Percentiles rank a stretch among this genome's conserved stretches.
Evolutionary conservation across 2,329 filamentous ascomycete species (phyloP).

Genomic region (Fusarium sp.): DNA sequence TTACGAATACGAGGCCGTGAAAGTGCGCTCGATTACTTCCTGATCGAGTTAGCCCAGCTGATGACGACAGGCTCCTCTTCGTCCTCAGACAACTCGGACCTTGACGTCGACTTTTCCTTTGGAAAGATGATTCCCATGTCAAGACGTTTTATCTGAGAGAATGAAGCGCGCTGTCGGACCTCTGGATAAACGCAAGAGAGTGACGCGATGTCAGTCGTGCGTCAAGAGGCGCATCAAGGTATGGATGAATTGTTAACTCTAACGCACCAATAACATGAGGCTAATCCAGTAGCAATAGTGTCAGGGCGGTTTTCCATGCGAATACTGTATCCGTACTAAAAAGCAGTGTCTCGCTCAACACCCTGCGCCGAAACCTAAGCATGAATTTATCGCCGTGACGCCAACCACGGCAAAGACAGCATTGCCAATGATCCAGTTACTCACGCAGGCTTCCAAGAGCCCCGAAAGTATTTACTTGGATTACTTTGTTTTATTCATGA

Average conservation of each 20-base stretch:
- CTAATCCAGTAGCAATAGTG: conserved; percentile 28
- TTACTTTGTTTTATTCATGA: conserved; percentile 33
- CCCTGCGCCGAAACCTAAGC: fast-evolving
- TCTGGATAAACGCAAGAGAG: conserved; percentile 41
- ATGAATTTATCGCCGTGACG: conserved; percentile 25
- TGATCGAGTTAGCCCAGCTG: background rate
- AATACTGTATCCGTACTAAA: conserved; percentile 41
- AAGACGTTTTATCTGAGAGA: background rate
- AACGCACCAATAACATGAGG: fast-evolving
- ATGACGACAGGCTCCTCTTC: background rate
- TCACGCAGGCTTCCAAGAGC: background rate
- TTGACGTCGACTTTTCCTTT: background rate
- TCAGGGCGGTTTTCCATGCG: conserved; percentile 40
- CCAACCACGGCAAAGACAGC: background rate
- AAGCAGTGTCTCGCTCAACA: conserved; percentile 39
- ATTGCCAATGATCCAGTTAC: background rate
- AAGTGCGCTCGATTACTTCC: conserved; percentile 29
- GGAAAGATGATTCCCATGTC: too few species aligned
- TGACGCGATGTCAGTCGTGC: conserved; percentile 44
- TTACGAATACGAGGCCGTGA: background rate
- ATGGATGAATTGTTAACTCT: background rate
- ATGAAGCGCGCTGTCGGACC: conserved; percentile 38
- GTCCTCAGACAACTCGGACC: too few species aligned
- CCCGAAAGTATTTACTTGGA: conserved; percentile 14
- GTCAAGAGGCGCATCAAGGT: conserved; percentile 45